These are phyloP conservation scores for Boletus sp. DNA, from an alignment of 1,284 basidiomycete genomes.

Conservation along the genomic window DNA sequence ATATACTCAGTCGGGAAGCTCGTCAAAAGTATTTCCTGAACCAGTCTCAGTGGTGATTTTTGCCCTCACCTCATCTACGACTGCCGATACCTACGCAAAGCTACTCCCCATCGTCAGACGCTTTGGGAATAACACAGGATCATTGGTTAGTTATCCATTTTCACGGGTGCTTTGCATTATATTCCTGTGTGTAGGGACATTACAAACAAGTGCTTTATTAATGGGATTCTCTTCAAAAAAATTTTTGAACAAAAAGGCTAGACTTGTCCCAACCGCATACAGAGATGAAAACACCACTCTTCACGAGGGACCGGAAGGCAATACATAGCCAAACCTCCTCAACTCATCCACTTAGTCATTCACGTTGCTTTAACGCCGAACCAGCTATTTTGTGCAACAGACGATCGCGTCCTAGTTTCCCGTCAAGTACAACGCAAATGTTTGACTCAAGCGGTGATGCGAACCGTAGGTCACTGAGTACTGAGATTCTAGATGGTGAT, in stretches of 20 bases:
- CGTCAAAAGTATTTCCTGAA: constrained; percentile 60
- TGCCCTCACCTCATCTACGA: background rate
- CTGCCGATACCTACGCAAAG: background rate
- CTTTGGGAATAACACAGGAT: background rate
- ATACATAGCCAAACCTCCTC: too few species aligned
- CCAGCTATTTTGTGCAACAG: too few species aligned
- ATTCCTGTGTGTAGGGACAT: background rate
- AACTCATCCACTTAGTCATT: too few species aligned
- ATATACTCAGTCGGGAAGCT: constrained; percentile 61
- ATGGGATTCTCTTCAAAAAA: background rate
- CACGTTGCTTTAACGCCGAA: too few species aligned
- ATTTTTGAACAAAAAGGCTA: background rate
- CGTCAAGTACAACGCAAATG: too few species aligned
- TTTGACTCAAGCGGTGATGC: too few species aligned
- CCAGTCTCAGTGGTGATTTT: constrained; percentile 31
- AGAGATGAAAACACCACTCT: too few species aligned
- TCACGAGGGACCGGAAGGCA: too few species aligned
- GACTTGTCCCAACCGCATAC: too few species aligned
- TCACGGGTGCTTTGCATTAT: background rate
- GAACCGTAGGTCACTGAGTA: too few species aligned
- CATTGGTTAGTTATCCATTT: background rate
- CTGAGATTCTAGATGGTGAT: constrained; percentile 30
- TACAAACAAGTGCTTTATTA: background rate
- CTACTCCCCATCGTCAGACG: too few species aligned
- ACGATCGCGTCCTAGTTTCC: too few species aligned